Conservation (phyloP, 2,329 filamentous ascomycete genomes). For the Pyrenophora seminiperda region DNA sequence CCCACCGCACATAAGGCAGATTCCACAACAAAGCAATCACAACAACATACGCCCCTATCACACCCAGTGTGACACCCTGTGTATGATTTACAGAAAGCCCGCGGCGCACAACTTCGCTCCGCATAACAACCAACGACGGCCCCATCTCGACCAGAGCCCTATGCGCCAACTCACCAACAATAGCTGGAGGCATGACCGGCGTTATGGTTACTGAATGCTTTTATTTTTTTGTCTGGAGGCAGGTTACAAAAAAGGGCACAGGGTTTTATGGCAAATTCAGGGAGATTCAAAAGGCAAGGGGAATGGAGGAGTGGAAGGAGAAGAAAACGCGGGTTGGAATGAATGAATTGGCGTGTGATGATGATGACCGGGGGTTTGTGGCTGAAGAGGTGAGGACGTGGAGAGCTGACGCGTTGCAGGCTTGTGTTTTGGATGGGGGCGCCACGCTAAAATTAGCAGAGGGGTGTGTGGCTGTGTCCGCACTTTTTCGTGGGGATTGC, state of each 20-base stretch:
- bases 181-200: conserved; percentile 36
- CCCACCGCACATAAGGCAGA: conserved; percentile 73
- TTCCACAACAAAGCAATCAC: conserved; percentile 80
- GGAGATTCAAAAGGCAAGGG: not conserved
- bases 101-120: conserved; percentile 51
- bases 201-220: too few species aligned
- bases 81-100: conserved; percentile 69
- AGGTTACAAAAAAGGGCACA: not conserved
- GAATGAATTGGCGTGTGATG: not conserved
- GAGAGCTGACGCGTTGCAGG: conserved; percentile 24
- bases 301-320: not conserved
- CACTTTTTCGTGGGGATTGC: not conserved
- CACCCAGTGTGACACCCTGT: conserved; percentile 71
- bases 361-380: conserved; percentile 5
- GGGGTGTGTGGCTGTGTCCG: conserved; percentile 19
- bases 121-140: conserved; percentile 27
- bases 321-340: not conserved
- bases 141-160: conserved; percentile 35
- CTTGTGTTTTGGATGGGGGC: conserved; percentile 23
- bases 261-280: not conserved
- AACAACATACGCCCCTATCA: conserved; percentile 74
- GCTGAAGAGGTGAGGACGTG: conserved; percentile 12
- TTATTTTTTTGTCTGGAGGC: not conserved
- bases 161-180: conserved; percentile 33
- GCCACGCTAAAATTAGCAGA: conserved; percentile 31